These are phyloP conservation scores for Vicia faba DNA, from an alignment of 306 rosid species.

Conservation along the genomic window DNA sequence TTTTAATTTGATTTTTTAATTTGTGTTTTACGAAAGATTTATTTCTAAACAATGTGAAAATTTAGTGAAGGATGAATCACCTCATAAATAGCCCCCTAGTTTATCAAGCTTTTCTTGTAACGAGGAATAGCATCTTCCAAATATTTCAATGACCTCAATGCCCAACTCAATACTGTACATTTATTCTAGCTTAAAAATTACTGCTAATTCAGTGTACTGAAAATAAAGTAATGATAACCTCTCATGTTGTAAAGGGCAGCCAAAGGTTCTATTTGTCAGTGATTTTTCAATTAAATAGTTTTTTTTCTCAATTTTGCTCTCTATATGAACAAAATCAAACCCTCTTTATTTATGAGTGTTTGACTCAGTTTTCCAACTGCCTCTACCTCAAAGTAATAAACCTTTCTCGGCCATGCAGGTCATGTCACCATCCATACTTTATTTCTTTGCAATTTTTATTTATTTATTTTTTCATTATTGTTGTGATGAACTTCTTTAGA, in stretches of 20 bases:
- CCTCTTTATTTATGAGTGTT: slow-evolving; percentile 58
- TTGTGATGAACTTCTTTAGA: not conserved
- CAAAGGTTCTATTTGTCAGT: slow-evolving; percentile 27
- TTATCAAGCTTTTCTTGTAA: too few species aligned
- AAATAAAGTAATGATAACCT: slow-evolving; percentile 39
- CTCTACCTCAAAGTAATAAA: slow-evolving; percentile 50
- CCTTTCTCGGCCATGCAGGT: slow-evolving; percentile 52
- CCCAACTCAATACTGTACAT: slow-evolving; percentile 23
- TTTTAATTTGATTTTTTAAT: too few species aligned
- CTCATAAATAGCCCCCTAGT: too few species aligned
- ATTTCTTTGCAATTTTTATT: slow-evolving; percentile 45
- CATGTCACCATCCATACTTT: slow-evolving; percentile 52
- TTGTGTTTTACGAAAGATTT: too few species aligned
- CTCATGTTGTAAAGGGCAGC: slow-evolving; percentile 16
- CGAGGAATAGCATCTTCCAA: too few species aligned
- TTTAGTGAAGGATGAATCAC: too few species aligned
- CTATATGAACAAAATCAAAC: slow-evolving; percentile 42
- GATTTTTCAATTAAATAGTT: slow-evolving; percentile 42
- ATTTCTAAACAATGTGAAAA: too few species aligned
- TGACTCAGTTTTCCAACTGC: slow-evolving; percentile 58
- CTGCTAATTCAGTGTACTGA: slow-evolving; percentile 14
- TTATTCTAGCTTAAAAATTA: slow-evolving; percentile 37
- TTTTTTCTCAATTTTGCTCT: too few species aligned
- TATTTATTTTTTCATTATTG: slow-evolving; percentile 9
- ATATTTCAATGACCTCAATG: too few species aligned